Base-by-base conservation (phyloP, 2,329 filamentous ascomycete genomes). In the Myotisia sp. region DNA sequence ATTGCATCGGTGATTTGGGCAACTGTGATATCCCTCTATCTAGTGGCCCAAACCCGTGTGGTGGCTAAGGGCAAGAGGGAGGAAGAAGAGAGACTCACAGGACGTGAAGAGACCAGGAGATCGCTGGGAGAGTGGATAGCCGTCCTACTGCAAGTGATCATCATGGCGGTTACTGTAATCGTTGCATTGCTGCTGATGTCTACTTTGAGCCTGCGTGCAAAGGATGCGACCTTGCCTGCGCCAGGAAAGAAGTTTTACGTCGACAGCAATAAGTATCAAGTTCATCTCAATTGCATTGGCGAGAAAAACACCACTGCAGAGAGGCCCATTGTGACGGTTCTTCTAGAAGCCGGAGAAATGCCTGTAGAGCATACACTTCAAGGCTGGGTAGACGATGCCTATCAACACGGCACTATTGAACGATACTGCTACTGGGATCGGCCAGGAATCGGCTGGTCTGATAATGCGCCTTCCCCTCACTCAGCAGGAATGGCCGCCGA, bases 381-480 rank as follows among this genome's bases (percentile, higher is more conserved):
- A 60, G 70, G 76, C 35, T 83, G 92, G 60, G 81, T 84, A 7
- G 74, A 85, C 39, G 67, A 75, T 36, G 76, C 80, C 1, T 65
- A 85, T 43, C 66, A 74, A 43, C 90, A 90, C 47, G 82, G 83
- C 24, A 81, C 79, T 29, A 90, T 98, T 47, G 64, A 67, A 37
- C 76, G 87, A 39, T 95, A 92, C 62, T 98, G 90, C 66, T 94
- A 93, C 57, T 86, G 83, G 53, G 90, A 98, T 53, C 79, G 90
- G 14, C 90, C 90, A 1, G 90, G 90, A 1, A 71, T 87, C 37
- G 87, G 71, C 5, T 93, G 84, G 76, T 74, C 74, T 29, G 90
- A 98, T 57, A 87, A 90, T 36, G 85, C 87, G 0, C 90, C 90
- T 2, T 94, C 86, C 4, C 90, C 90, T 0, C 77, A 93, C 47